These are phyloP conservation scores for Suhomyces kunorum DNA, from an alignment of 1,139 yeast genomes.

Conservation along the genomic window DNA sequence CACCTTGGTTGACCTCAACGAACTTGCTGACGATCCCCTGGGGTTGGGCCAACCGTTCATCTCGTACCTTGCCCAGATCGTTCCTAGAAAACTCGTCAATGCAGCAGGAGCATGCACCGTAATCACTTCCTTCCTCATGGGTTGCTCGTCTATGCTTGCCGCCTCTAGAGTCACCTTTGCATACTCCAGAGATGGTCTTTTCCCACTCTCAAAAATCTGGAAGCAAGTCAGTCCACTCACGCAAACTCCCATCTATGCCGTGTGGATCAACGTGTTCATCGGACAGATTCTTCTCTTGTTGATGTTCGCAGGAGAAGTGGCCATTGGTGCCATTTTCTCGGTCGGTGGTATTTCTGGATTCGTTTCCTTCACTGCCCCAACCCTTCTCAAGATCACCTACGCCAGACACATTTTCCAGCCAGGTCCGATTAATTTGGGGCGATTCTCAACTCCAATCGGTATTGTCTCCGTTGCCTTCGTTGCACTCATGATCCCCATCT, in stretches of 20 bases:
- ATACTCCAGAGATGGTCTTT: conserved; percentile 69
- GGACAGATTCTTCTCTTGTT: conserved; percentile 60
- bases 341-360: conserved; percentile 77
- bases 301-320: conserved; percentile 67
- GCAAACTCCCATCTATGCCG: conserved; percentile 71
- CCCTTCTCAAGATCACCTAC: conserved; percentile 58
- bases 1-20: conserved; percentile 55
- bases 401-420: conserved; percentile 55
- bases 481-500: conserved; percentile 61
- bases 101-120: conserved; percentile 62
- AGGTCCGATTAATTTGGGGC: conserved; percentile 75
- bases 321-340: conserved; percentile 74
- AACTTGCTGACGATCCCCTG: conserved; percentile 50
- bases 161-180: conserved; percentile 71
- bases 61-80: conserved; percentile 54
- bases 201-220: conserved; percentile 60
- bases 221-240: conserved; percentile 54
- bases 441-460: conserved; percentile 51
- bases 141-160: conserved; percentile 68
- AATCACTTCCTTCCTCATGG: conserved; percentile 65
- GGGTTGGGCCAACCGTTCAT: conserved; percentile 71
- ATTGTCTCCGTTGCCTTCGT: conserved; percentile 49
- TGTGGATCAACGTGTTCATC: conserved; percentile 59
- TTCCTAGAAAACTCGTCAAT: conserved; percentile 46
- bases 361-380: conserved; percentile 70